phyloP scores from a whole-genome alignment of 352 stramenopile species.

The Plasmopara halstedii region DNA sequence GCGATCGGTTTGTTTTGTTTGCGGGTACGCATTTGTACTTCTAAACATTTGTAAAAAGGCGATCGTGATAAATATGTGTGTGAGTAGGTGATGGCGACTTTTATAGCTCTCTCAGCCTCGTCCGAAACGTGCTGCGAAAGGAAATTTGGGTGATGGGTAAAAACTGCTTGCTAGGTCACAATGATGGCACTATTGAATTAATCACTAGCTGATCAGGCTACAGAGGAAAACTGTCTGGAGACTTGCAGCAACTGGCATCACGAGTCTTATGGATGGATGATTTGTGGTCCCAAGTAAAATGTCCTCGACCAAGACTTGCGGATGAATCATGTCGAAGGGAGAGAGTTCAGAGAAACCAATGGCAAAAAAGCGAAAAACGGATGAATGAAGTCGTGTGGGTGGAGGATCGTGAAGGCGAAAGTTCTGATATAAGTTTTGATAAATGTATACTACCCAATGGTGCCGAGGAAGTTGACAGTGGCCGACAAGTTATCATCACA shows the following conservation, averaged over 20 bases:
- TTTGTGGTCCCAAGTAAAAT: constrained; percentile 46
- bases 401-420: constrained; percentile 20
- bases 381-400: constrained; percentile 11
- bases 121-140: constrained; percentile 76
- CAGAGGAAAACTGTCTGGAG: constrained; percentile 56
- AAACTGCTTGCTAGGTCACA: constrained; percentile 1
- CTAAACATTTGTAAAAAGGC: neutral
- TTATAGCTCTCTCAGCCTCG: constrained; percentile 76
- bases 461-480: constrained; percentile 12
- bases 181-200: neutral
- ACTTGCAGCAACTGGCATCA: constrained; percentile 71
- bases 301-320: constrained; percentile 1
- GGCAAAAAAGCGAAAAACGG: constrained; percentile 3
- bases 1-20: constrained; percentile 76
- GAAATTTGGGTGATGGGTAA: constrained; percentile 82
- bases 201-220: constrained; percentile 34
- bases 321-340: constrained; percentile 9
- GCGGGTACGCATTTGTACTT: constrained; percentile 33
- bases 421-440: constrained; percentile 4
- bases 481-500: constrained; percentile 26
- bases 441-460: constrained; percentile 6
- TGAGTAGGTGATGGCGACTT: constrained; percentile 76
- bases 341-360: constrained; percentile 9
- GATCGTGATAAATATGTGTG: neutral
- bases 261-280: constrained; percentile 71